A percentile compares a stretch with the other conserved stretches of the same genome.
Conservation (phyloP, 768 basidiomycete species). For the Coprinopsis strossmayeri region DNA sequence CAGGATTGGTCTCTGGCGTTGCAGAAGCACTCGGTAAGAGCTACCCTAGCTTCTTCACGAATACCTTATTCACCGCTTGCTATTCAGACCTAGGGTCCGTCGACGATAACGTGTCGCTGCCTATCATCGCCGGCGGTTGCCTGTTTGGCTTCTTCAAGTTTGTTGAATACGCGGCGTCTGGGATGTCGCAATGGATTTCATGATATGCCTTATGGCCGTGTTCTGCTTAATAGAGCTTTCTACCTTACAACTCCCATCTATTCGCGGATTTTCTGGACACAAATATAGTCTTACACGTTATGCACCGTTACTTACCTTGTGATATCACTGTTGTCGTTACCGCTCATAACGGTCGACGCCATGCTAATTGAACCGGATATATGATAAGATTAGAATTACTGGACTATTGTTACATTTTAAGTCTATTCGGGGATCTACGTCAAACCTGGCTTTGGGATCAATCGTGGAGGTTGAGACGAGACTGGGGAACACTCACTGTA, state of each 20-base stretch:
- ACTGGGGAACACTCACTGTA: slow-evolving; percentile 54
- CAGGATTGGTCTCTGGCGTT: slow-evolving; percentile 76
- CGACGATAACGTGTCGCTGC: slow-evolving; percentile 88
- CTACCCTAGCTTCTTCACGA: slow-evolving; percentile 13
- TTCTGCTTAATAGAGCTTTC: neutral
- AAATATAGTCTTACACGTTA: too few relatives aligned
- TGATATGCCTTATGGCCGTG: neutral
- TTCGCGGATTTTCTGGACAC: neutral
- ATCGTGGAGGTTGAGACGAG: neutral
- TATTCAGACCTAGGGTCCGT: slow-evolving; percentile 68
- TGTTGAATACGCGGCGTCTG: slow-evolving; percentile 25
- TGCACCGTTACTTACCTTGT: too few relatives aligned
- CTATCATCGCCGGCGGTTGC: slow-evolving; percentile 76
- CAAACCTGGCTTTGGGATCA: slow-evolving; percentile 1
- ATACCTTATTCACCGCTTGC: slow-evolving; percentile 6
- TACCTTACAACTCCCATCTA: neutral
- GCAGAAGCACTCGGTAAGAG: slow-evolving; percentile 88
- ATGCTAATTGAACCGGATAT: too few relatives aligned
- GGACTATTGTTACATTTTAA: neutral
- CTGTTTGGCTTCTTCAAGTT: slow-evolving; percentile 37
- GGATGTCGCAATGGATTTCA: slow-evolving; percentile 16
- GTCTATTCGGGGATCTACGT: slow-evolving; percentile 6
- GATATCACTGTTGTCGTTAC: too few relatives aligned
- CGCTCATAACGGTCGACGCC: too few relatives aligned
- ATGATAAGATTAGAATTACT: too few relatives aligned